Evolutionary conservation across 495 filamentous ascomycete species (phyloP).

Genomic region (Ramalina peruviana): DNA sequence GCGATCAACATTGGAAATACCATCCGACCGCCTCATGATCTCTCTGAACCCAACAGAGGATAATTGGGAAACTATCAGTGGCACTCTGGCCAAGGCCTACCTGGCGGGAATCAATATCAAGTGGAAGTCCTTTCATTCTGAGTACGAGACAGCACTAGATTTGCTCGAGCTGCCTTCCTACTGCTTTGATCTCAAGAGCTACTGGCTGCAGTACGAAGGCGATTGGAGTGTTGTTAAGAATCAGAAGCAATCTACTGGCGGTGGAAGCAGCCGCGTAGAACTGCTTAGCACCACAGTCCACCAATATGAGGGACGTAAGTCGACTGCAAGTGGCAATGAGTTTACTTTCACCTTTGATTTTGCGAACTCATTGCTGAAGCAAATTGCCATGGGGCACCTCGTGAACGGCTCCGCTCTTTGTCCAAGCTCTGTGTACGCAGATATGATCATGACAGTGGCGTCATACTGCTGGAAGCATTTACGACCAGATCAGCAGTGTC

Average conservation of each 20-base stretch:
- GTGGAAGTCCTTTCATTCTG: constrained; percentile 34
- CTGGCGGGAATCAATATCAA: constrained; percentile 24
- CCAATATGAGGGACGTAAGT: constrained; percentile 39
- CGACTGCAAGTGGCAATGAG: constrained; percentile 38
- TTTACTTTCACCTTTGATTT: constrained; percentile 56
- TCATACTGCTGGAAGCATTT: constrained; percentile 51
- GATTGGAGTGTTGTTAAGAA: neutral
- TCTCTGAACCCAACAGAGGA: constrained; percentile 18
- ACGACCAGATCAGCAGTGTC: constrained; percentile 36
- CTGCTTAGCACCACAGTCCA: constrained; percentile 22
- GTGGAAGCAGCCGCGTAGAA: too few species aligned
- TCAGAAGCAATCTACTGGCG: too few species aligned
- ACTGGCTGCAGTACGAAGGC: constrained; percentile 28
- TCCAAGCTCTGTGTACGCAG: constrained; percentile 49
- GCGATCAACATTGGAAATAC: constrained; percentile 34
- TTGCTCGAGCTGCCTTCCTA: constrained; percentile 33
- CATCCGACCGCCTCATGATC: constrained; percentile 8
- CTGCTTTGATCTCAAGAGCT: constrained; percentile 34
- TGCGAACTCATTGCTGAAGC: constrained; percentile 51
- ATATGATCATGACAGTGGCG: constrained; percentile 61
- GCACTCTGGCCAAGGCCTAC: neutral
- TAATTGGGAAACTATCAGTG: neutral
- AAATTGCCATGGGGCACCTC: constrained; percentile 52
- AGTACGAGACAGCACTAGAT: constrained; percentile 27
- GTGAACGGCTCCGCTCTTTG: constrained; percentile 27